These are phyloP conservation scores for Mycena vitilis DNA, from an alignment of 768 basidiomycete genomes.

Conservation along the genomic window DNA sequence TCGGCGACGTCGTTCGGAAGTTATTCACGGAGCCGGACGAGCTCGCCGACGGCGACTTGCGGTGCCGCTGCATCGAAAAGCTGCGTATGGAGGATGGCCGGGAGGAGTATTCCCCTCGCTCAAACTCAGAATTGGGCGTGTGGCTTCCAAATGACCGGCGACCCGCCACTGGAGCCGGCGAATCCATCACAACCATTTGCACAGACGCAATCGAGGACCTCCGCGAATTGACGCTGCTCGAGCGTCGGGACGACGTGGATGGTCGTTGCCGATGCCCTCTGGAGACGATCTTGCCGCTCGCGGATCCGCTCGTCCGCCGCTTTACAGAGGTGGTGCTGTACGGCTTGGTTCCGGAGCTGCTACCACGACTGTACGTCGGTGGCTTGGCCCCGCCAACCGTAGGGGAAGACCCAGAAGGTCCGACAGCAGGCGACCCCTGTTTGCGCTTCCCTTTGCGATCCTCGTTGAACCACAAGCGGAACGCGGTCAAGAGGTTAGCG, in stretches of 20 bases:
- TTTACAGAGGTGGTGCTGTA: slow-evolving; percentile 55
- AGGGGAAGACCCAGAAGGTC: slow-evolving; percentile 42
- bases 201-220: slow-evolving; percentile 67
- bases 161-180: slow-evolving; percentile 65
- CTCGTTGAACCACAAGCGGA: slow-evolving; percentile 94
- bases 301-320: slow-evolving; percentile 60
- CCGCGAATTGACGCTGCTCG: slow-evolving; percentile 91
- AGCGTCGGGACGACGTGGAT: slow-evolving; percentile 84
- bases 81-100: slow-evolving; percentile 91
- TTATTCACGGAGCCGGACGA: slow-evolving; percentile 74
- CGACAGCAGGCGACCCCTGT: slow-evolving; percentile 49
- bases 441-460: slow-evolving; percentile 90
- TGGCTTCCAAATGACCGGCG: slow-evolving; percentile 82
- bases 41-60: slow-evolving; percentile 81
- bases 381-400: slow-evolving; percentile 17
- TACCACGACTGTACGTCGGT: slow-evolving; percentile 16
- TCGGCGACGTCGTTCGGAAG: slow-evolving; percentile 78
- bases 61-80: slow-evolving; percentile 72
- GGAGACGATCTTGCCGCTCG: slow-evolving; percentile 41
- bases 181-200: slow-evolving; percentile 67
- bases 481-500: slow-evolving; percentile 85
- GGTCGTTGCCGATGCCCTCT: slow-evolving; percentile 72
- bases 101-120: slow-evolving; percentile 81
- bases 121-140: slow-evolving; percentile 93
- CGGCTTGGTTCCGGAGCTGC: slow-evolving; percentile 26